A percentile compares a stretch with the other conserved stretches of the same genome.
Conservation (phyloP, 2,329 filamentous ascomycete genomes). For the Colletotrichum echinochloae region DNA sequence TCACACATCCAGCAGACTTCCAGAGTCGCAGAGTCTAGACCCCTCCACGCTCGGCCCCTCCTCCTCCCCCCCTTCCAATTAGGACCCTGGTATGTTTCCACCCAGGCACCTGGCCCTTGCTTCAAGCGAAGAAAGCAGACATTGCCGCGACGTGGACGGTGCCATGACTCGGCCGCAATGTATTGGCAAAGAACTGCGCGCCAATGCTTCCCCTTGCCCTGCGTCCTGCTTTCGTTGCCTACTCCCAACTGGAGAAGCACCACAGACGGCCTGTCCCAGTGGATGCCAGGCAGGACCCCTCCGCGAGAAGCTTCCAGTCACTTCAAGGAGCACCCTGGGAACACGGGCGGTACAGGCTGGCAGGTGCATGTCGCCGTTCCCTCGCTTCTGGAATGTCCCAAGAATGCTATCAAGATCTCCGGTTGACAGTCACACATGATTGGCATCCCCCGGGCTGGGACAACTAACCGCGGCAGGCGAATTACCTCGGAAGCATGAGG, state of each 20-base stretch:
- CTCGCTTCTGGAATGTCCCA: conserved; percentile 33
- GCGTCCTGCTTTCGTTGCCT: neutral
- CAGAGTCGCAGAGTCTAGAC: neutral
- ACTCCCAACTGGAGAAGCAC: neutral
- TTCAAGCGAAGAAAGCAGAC: conserved; percentile 30
- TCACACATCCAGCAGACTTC: conserved; percentile 7
- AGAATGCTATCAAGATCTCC: conserved; percentile 18
- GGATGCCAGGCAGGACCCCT: conserved; percentile 15
- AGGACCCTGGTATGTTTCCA: conserved; percentile 6
- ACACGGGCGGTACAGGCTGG: conserved; percentile 4
- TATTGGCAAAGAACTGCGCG: conserved; percentile 22
- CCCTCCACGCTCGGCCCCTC: conserved; percentile 5
- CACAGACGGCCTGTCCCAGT: neutral
- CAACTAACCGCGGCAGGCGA: conserved; percentile 11
- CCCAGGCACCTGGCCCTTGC: neutral
- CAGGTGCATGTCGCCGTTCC: neutral
- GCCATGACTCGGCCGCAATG: conserved; percentile 6
- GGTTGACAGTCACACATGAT: conserved; percentile 19
- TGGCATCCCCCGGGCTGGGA: conserved; percentile 1
- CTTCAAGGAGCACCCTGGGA: neutral
- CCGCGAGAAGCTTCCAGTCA: conserved; percentile 1
- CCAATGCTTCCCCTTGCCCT: conserved; percentile 13
- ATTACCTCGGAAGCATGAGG: neutral
- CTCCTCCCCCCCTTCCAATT: too few species aligned
- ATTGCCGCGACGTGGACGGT: neutral